A percentile compares a stretch with the other conserved stretches of the same genome.
Conservation (phyloP, 257 asterid genomes). For the Cynanchum wilfordii region DNA sequence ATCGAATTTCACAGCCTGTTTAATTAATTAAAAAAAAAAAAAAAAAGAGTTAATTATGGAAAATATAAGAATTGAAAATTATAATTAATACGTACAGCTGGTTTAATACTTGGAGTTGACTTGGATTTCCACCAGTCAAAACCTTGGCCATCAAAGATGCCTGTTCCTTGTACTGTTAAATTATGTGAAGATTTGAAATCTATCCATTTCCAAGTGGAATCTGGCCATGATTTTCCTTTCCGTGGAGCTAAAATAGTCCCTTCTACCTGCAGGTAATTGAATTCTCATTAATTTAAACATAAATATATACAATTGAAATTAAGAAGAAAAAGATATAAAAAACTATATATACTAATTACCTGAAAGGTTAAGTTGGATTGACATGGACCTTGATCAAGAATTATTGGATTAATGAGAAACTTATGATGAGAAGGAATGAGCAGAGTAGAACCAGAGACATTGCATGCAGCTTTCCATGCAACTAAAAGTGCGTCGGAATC, state of each 20-base stretch:
- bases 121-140: constrained; percentile 60
- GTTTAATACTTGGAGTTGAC: constrained; percentile 39
- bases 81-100: constrained; percentile 49
- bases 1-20: constrained; percentile 82
- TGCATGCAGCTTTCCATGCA: constrained; percentile 77
- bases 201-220: constrained; percentile 60
- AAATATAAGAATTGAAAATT: no score
- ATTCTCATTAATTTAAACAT: no score
- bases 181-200: constrained; percentile 62
- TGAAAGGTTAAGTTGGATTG: constrained; percentile 57
- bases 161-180: constrained; percentile 67
- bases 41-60: no score
- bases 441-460: constrained; percentile 43
- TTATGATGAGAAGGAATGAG: constrained; percentile 40
- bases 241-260: constrained; percentile 67
- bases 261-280: constrained; percentile 39
- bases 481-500: constrained; percentile 67
- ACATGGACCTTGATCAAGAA: constrained; percentile 66
- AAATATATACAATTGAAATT: no score
- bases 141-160: constrained; percentile 77
- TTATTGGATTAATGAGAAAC: constrained; percentile 61
- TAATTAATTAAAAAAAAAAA: no score
- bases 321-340: no score
- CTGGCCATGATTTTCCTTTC: constrained; percentile 47
- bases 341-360: constrained; percentile 21